These are phyloP conservation scores for Annulohypoxylon nitens DNA, from an alignment of 495 filamentous ascomycete species.

Conservation along the genomic window DNA sequence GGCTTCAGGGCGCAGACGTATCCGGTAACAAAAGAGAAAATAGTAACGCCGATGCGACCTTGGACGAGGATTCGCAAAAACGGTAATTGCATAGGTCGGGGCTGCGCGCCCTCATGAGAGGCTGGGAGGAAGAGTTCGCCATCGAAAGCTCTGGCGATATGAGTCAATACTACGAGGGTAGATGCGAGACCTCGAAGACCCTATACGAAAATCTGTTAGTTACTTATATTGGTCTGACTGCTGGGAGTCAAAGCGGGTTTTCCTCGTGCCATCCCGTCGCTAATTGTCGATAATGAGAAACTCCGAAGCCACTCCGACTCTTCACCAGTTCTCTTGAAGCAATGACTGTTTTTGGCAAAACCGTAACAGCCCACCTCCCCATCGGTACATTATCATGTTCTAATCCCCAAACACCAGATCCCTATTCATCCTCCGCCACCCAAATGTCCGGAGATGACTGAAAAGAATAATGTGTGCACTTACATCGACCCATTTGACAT, in stretches of 20 bases:
- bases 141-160: slow-evolving; percentile 72
- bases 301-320: slow-evolving; percentile 2
- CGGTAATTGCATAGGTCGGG: slow-evolving; percentile 70
- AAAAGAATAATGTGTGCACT: slow-evolving; percentile 41
- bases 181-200: slow-evolving; percentile 75
- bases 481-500: slow-evolving; percentile 80
- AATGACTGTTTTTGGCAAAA: background rate
- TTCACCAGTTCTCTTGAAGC: background rate
- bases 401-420: background rate
- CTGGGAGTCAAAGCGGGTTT: background rate
- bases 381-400: background rate
- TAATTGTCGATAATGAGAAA: slow-evolving; percentile 1
- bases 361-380: background rate
- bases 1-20: slow-evolving; percentile 78
- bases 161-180: slow-evolving; percentile 72
- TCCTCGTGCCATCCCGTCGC: slow-evolving; percentile 7
- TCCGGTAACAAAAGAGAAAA: slow-evolving; percentile 76
- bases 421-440: background rate
- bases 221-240: background rate
- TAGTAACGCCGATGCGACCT: slow-evolving; percentile 73
- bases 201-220: slow-evolving; percentile 52
- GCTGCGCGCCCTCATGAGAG: slow-evolving; percentile 58
- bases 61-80: slow-evolving; percentile 73
- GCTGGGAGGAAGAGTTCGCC: slow-evolving; percentile 69
- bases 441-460: background rate